phyloP scores from a whole-genome alignment of 495 filamentous ascomycete species.

The Recurvomyces mirabilis region DNA sequence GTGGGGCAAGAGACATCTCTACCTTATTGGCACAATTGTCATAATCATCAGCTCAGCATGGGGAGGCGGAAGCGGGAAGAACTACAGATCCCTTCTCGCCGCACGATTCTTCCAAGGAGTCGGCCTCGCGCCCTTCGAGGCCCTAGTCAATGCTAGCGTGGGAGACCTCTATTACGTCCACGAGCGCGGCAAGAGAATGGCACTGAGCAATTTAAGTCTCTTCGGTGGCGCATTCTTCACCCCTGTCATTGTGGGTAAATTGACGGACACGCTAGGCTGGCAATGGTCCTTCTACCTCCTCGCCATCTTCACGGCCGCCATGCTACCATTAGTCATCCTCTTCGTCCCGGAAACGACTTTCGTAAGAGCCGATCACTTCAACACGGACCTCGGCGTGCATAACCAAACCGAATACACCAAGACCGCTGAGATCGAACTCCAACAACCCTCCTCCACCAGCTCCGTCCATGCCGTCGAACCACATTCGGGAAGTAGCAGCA shows the following conservation, averaged over 20 bases:
- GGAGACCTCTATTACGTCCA: constrained; percentile 31
- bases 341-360: constrained; percentile 83
- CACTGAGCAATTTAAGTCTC: constrained; percentile 73
- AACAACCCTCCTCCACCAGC: constrained; percentile 3
- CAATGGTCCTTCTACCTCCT: constrained; percentile 39
- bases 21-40: constrained; percentile 65
- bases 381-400: constrained; percentile 32
- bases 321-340: constrained; percentile 42
- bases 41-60: constrained; percentile 62
- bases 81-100: constrained; percentile 60
- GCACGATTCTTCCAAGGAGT: constrained; percentile 41
- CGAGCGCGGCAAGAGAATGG: constrained; percentile 78
- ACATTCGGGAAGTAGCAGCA: constrained; percentile 25
- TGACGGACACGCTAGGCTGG: constrained; percentile 66
- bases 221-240: constrained; percentile 92
- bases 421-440: constrained; percentile 4
- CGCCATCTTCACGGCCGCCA: constrained; percentile 33
- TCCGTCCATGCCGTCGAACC: constrained; percentile 6
- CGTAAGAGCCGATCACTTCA: constrained; percentile 49
- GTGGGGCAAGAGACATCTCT: constrained; percentile 85
- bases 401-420: background rate
- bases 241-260: constrained; percentile 76
- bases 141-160: constrained; percentile 35
- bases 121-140: constrained; percentile 36
- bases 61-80: constrained; percentile 58